Percentiles rank a stretch among this genome's conserved stretches.
These are phyloP conservation scores for Crithidia bombi DNA, from an alignment of 208 protist genomes.

Conservation along the genomic window DNA sequence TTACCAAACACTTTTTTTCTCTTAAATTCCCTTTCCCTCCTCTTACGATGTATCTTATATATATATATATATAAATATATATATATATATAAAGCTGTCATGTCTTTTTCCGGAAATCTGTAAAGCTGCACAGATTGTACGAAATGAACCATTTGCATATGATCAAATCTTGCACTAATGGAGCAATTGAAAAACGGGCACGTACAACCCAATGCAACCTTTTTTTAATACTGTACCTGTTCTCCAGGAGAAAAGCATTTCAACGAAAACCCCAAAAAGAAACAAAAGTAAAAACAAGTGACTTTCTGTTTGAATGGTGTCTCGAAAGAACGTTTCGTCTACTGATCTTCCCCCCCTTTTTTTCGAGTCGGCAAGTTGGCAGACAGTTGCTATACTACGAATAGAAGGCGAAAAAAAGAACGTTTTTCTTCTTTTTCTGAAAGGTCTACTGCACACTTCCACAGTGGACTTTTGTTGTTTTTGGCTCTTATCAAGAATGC, in stretches of 20 bases:
- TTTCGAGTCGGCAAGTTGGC: no score
- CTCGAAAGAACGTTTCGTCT: no score
- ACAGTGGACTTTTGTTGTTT: neutral
- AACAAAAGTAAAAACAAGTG: neutral
- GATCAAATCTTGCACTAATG: constrained; percentile 6
- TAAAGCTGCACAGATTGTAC: constrained; percentile 24
- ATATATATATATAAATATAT: constrained; percentile 21
- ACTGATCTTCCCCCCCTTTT: no score
- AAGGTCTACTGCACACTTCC: no score
- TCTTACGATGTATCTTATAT: constrained; percentile 29
- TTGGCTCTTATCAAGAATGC: neutral
- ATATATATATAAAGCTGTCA: constrained; percentile 20
- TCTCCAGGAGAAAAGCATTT: constrained; percentile 1
- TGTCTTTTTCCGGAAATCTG: constrained; percentile 12
- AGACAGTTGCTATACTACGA: no score
- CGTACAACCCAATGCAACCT: constrained; percentile 16
- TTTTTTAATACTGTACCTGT: constrained; percentile 21
- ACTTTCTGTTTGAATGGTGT: neutral
- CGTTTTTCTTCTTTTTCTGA: neutral
- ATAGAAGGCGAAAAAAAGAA: neutral
- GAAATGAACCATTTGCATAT: constrained; percentile 2
- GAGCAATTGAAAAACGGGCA: constrained; percentile 3
- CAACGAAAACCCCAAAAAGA: neutral
- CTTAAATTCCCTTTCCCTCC: constrained; percentile 8
- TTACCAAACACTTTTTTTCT: constrained; percentile 30